These are phyloP conservation scores for Backusella australiensis DNA, from an alignment of 192 early-diverging fungal genomes.

Conservation along the genomic window DNA sequence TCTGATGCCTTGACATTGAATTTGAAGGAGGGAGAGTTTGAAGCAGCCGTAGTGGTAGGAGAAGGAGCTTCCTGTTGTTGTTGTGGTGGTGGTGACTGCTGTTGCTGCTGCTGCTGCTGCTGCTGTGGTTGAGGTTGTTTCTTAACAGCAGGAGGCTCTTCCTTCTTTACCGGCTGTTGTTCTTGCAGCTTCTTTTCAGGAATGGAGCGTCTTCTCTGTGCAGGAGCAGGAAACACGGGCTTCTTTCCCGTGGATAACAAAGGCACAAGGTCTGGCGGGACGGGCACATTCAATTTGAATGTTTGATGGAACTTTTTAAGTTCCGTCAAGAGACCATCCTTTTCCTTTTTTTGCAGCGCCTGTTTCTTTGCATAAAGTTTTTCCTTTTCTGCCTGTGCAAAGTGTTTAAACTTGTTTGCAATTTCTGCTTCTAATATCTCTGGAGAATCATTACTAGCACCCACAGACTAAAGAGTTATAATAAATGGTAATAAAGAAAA, in stretches of 20 bases:
- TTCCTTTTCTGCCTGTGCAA: constrained; percentile 77
- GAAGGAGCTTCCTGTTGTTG: constrained; percentile 1
- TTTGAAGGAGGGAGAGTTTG: constrained; percentile 44
- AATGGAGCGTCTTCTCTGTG: constrained; percentile 5
- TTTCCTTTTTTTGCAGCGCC: constrained; percentile 69
- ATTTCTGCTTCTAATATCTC: constrained; percentile 51
- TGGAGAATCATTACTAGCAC: neutral
- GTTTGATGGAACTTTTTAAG: constrained; percentile 77
- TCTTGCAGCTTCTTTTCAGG: neutral
- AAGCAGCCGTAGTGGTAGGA: constrained; percentile 17
- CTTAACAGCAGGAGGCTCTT: neutral
- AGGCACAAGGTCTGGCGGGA: constrained; percentile 79
- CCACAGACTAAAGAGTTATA: neutral
- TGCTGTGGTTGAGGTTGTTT: neutral
- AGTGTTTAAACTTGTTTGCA: constrained; percentile 52
- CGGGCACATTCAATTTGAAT: constrained; percentile 79
- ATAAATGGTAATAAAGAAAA: neutral
- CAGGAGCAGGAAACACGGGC: neutral
- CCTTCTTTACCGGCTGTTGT: constrained; percentile 4
- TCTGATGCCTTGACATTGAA: constrained; percentile 73
- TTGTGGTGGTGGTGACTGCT: constrained; percentile 5
- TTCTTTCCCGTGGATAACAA: constrained; percentile 62
- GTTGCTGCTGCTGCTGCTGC: constrained; percentile 11
- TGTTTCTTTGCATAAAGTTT: constrained; percentile 74
- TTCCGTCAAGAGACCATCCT: constrained; percentile 71